Evolutionary conservation across 305 asterid genomes (phyloP).

Genomic region (Fraxinus albicans): DNA sequence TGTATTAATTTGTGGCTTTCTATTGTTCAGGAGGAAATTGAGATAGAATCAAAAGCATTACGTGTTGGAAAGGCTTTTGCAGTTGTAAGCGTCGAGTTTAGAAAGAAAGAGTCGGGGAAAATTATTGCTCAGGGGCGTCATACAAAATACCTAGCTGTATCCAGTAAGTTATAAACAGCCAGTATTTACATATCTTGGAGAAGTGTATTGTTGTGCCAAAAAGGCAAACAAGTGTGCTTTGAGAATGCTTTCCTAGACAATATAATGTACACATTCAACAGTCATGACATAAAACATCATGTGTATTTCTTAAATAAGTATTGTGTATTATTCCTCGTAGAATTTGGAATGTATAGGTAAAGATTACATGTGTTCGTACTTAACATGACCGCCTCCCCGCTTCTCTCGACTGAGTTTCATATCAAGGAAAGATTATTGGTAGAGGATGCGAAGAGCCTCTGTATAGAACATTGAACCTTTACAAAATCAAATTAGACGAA

Average conservation of each 20-base stretch:
- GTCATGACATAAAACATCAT: not conserved
- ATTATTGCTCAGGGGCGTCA: constrained; percentile 87
- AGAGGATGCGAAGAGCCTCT: not conserved
- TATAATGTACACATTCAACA: not conserved
- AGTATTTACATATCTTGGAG: not conserved
- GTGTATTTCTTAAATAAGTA: not conserved
- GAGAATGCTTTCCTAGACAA: not conserved
- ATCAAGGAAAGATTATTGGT: not conserved
- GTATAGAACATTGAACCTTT: constrained; percentile 10
- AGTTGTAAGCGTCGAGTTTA: constrained; percentile 69
- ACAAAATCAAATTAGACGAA: constrained; percentile 15
- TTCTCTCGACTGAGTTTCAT: not conserved
- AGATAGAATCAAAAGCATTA: constrained; percentile 71
- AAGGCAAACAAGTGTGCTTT: not conserved
- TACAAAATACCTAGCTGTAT: constrained; percentile 64
- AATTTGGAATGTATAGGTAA: not conserved
- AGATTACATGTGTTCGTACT: not conserved
- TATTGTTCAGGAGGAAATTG: constrained; percentile 72
- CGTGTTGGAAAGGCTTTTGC: constrained; percentile 77
- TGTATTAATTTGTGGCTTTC: not conserved
- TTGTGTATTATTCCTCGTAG: not conserved
- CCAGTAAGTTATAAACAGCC: constrained; percentile 58
- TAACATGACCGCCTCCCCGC: not conserved
- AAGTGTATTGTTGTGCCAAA: not conserved
- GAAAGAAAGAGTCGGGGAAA: constrained; percentile 68